Evolutionary conservation across 139 green algal species (phyloP), one percentile per base, ranked within the genome.

Genomic region (Choricystis sp.): DNA sequence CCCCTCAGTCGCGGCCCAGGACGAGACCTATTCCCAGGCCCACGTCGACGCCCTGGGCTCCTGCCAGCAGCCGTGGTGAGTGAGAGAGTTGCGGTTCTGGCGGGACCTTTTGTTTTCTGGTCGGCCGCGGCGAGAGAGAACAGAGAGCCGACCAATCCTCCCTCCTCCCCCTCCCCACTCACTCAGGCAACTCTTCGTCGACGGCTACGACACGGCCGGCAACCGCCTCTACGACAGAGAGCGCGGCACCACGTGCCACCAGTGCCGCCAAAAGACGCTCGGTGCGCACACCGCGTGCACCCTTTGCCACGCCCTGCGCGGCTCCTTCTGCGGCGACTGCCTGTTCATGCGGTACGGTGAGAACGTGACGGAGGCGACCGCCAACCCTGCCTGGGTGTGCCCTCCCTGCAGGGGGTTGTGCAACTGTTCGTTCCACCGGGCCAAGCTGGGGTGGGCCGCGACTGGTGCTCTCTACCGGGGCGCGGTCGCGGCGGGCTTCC

Each of bases 241-340:
- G n/a, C 69, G 66, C 31, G 79, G 77, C n/a, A 65, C 64, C 65
- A 85, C 78, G 2, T 86, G 80, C 66, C 80, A 86, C 66, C 78
- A 85, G 59, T 86, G 80, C 68, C 68, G 80, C 22, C 80, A 87
- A 69, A 87, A 85, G 74, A 85, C 79, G 4, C 25, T 80, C 19
- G 74, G 69, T 23, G 63, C 57, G 61, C 69, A 69, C 59, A 85
- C 78, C 52, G 67, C 23, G 26, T 87, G 80, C 68, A 65, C 60
- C 57, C 24, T 63, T 31, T 84, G 80, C 69, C 31, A 69, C 21
- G 40, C 22, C 26, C 28, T 78, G 56, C 71, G 83, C 62, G 82
- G 84, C 48, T 60, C 79, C 31, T 82, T 92, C 29, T 92, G 85
- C 68, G 85, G 85, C 21, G 82, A 91, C 69, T 92, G 85, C 76